Base-by-base conservation (phyloP, 257 asterid genomes). In the Nicotiana tomentosiformis region DNA sequence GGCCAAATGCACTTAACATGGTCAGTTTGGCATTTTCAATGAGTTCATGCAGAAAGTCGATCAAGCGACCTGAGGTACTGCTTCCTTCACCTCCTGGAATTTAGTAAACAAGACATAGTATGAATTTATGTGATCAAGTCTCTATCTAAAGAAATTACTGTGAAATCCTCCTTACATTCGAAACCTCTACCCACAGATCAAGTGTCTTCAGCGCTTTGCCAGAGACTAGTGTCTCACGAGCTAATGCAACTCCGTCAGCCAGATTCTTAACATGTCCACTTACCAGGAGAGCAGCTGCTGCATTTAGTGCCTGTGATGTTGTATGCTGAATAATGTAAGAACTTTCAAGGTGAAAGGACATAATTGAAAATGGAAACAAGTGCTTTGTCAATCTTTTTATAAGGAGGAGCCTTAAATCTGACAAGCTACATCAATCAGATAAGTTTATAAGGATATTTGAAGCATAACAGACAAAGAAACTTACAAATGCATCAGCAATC, bases 231-330 rank as follows among this genome's bases (percentile, higher is more conserved):
- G 93, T 90, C 86, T 86, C 82, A 0, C 95, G 95, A 78, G 98
- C 98, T 68, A 90, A 87, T 29, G 87, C 85, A 32, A 96, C 98
- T 43, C 98, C 98, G 81, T 90, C 95, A 11, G 82, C 89, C 56
- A 96, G 90, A 84, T 84, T 87, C 46, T 84, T 77, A 26, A 91
- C 98, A 7, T 8, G 82, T 14, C 98, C 99, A 12, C 97, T 86
- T 2, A 94, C 99, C 84, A 96, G 86, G 37, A 94, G 92, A 23
- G 98, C 98, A 7, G 98, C 98, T 69, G 97, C 97, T 8, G 98
- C 98, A 72, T 96, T 96, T 77, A 96, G 87, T 66, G 92, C 92
- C 99, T 96, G 89, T n/a, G 55, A 3, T 58, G 53, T 81, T 77
- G 57, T 67, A 30, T 30, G 26, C 14, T 8, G 37, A 7, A 66